Percentiles rank a stretch among this genome's conserved stretches.
These are phyloP conservation scores for Kuraishia hungarica DNA, from an alignment of 805 yeast species.

Conservation along the genomic window DNA sequence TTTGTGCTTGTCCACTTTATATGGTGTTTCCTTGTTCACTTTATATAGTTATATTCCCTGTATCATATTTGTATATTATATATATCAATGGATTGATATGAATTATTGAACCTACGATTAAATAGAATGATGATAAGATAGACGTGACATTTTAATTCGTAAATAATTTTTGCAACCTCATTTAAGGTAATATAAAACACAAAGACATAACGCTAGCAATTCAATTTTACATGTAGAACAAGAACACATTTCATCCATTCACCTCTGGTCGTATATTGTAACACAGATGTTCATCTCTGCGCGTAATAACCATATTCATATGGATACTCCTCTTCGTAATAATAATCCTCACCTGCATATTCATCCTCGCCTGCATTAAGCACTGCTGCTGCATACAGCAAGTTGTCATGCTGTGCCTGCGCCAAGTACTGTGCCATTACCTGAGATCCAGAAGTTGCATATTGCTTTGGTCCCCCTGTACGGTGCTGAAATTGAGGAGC, in stretches of 20 bases:
- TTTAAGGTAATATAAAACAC: not conserved
- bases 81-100: not conserved
- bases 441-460: constrained; percentile 48
- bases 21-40: too few relatives aligned
- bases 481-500: constrained; percentile 1
- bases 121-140: not conserved
- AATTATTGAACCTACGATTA: too few relatives aligned
- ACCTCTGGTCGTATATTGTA: too few relatives aligned
- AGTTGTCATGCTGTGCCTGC: constrained; percentile 56
- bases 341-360: not conserved
- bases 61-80: not conserved
- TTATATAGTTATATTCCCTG: not conserved
- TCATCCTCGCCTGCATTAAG: constrained; percentile 6
- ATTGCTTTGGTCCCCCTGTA: constrained; percentile 3
- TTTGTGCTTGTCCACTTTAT: not conserved
- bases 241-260: too few relatives aligned
- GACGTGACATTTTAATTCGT: not conserved
- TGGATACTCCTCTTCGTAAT: not conserved
- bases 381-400: constrained; percentile 29
- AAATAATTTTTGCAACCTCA: not conserved
- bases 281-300: not conserved
- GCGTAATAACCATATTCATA: not conserved
- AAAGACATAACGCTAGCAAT: not conserved
- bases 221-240: not conserved
- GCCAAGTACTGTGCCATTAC: constrained; percentile 76